Percentiles rank a stretch among this genome's conserved stretches.
phyloP scores from a whole-genome alignment of 2,329 filamentous ascomycete species.

The Aspergillus hortae region DNA sequence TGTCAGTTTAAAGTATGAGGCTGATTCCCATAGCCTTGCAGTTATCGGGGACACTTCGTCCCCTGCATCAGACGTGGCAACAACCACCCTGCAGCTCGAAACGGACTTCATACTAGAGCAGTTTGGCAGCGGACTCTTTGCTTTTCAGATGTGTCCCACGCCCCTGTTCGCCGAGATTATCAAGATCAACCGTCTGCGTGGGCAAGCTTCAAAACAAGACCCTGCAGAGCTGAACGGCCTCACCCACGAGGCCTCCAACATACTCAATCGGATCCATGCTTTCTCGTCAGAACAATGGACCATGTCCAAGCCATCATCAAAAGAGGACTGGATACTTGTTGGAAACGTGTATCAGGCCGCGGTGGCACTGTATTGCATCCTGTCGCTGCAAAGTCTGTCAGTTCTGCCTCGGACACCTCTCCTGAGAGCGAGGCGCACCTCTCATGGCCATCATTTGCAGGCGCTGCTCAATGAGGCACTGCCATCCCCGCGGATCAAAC shows the following conservation, averaged over 20 bases:
- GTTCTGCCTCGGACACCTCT: constrained; percentile 20
- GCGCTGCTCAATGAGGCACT: constrained; percentile 17
- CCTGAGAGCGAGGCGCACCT: constrained; percentile 6
- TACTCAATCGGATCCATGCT: constrained; percentile 23
- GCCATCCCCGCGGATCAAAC: constrained; percentile 12
- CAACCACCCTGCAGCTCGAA: constrained; percentile 7
- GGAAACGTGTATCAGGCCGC: constrained; percentile 30
- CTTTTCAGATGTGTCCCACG: constrained; percentile 30
- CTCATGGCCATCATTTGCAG: background rate
- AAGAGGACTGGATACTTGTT: constrained; percentile 26
- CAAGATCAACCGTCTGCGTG: constrained; percentile 36
- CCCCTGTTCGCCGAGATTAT: constrained; percentile 33
- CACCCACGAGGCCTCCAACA: constrained; percentile 15
- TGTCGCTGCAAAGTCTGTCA: constrained; percentile 33
- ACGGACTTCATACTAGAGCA: constrained; percentile 20
- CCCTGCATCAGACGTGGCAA: constrained; percentile 29
- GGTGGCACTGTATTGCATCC: constrained; percentile 35
- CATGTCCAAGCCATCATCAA: constrained; percentile 19
- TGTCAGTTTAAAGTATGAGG: background rate
- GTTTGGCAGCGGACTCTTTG: constrained; percentile 13
- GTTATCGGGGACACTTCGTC: constrained; percentile 38
- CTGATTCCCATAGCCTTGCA: constrained; percentile 19
- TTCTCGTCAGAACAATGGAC: constrained; percentile 32
- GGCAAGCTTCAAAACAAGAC: constrained; percentile 8
- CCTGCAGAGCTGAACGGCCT: background rate